Percentiles rank a stretch among this genome's conserved stretches.
phyloP scores from a whole-genome alignment of 2,329 filamentous ascomycete species.

The Decorospora gaudefroyi region DNA sequence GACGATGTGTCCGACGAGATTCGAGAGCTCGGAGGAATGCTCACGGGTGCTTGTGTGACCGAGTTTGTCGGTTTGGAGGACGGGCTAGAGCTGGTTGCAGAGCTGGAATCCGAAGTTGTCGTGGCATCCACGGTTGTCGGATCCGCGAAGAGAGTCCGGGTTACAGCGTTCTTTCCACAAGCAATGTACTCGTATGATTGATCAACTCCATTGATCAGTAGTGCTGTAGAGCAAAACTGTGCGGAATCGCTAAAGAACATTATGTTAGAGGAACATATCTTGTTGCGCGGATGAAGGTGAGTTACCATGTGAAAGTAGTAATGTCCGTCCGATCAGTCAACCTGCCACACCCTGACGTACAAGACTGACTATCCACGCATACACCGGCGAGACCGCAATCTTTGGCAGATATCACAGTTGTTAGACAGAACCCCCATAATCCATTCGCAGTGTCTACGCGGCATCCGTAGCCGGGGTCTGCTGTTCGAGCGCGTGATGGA shows the following conservation, averaged over 20 bases:
- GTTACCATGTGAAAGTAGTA: constrained; percentile 22
- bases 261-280: constrained; percentile 2
- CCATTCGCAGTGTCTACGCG: constrained; percentile 20
- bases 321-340: constrained; percentile 11
- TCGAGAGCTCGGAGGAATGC: neutral
- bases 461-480: constrained; percentile 15
- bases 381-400: constrained; percentile 21
- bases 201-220: constrained; percentile 18
- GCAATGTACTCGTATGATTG: constrained; percentile 24
- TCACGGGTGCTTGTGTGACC: neutral
- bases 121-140: constrained; percentile 9
- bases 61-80: constrained; percentile 6
- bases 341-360: constrained; percentile 20
- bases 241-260: constrained; percentile 3
- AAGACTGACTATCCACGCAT: constrained; percentile 21
- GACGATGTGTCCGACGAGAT: neutral
- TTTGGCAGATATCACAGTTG: constrained; percentile 13
- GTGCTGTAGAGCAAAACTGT: constrained; percentile 18
- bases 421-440: constrained; percentile 25
- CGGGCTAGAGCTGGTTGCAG: constrained; percentile 3
- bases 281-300: neutral
- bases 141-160: constrained; percentile 9
- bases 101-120: constrained; percentile 12
- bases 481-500: constrained; percentile 7
- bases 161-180: constrained; percentile 13